Evolutionary conservation across 306 rosid genomes (phyloP), one percentile per base, ranked within the genome.

Genomic region (Hippophae rhamnoides): DNA sequence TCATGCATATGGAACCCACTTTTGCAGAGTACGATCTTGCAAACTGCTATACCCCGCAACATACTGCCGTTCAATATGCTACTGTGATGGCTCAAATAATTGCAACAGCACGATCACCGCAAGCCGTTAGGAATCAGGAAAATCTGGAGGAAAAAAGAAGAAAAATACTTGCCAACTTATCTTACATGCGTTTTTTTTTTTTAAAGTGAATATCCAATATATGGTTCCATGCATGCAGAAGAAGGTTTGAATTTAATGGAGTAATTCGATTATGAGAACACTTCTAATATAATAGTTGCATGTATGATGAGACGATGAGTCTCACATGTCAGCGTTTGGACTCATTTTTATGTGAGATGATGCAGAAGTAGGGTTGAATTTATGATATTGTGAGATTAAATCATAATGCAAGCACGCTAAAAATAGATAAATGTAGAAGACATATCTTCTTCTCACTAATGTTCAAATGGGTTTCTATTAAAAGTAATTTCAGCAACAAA

Each of bases 61-160:
- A 92, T 67, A 85, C 95, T 2, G 96, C 93, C 4, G 83, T 92
- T 67, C 99, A 88, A 61, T 88, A 88, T 66, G 95, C 94, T 58
- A 76, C 79, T 40, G 83, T 84, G 1, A 71, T 92, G 73, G 87
- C 89, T 63, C 95, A 88, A 51, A 69, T 92, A 14, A 83, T 92
- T 69, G 85, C 87, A 9, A 74, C 93, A 2, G 89, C 75, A 47
- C 83, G 74, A 44, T 69, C 75, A 42, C 78, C 67, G 43, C 96
- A 83, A 69, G 40, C 80, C 41, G 70, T 45, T 56, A 77, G 96
- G 74, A 84, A 57, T 58, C 85, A 83, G 84, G 69, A 49, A 49
- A 56, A n/a, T 23, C 7, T 49, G 53, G 44, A 45, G 44, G 51
- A 58, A 25, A 45, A 31, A 50, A 61, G 49, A 8, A 6, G 41